Percentiles rank a stretch among this genome's conserved stretches.
These are phyloP conservation scores for Chlorella sp. DNA, from an alignment of 139 green algal genomes.

Conservation along the genomic window DNA sequence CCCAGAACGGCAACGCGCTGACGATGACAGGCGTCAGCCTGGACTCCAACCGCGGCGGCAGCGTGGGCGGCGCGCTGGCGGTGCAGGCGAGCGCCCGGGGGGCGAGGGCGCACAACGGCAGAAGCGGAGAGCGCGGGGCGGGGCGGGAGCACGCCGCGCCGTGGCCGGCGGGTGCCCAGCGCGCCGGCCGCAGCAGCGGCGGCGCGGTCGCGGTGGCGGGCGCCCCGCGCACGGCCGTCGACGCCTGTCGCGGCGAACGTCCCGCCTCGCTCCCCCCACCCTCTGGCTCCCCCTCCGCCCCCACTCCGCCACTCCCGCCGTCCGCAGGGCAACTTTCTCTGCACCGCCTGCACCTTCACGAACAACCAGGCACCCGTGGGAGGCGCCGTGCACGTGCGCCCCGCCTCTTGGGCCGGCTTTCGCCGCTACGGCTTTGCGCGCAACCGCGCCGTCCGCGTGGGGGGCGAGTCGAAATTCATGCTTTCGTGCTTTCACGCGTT, in stretches of 20 bases:
- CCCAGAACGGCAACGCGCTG: conserved; percentile 19
- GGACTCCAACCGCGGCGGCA: conserved; percentile 16
- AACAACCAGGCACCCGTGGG: conserved; percentile 24
- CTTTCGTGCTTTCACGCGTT: neutral
- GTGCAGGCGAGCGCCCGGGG: conserved; percentile 1
- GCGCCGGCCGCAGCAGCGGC: no score
- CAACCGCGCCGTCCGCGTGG: neutral
- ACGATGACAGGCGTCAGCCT: conserved; percentile 1
- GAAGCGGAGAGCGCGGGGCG: no score
- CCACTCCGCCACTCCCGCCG: no score
- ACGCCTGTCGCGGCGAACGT: no score
- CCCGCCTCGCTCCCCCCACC: no score
- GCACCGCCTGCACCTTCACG: conserved; percentile 18
- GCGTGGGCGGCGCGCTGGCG: conserved; percentile 7
- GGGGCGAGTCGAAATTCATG: neutral
- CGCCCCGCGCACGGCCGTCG: no score
- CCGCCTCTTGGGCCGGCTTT: conserved; percentile 19
- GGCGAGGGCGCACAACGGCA: no score
- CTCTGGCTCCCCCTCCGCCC: no score
- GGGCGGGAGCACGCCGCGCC: no score
- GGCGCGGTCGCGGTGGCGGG: no score
- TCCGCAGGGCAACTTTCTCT: conserved; percentile 24
- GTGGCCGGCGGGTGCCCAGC: no score
- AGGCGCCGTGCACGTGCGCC: conserved; percentile 1
- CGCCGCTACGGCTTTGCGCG: neutral